Evolutionary conservation across 495 filamentous ascomycete genomes (phyloP).

Genomic region (Daldinia vernicosa): DNA sequence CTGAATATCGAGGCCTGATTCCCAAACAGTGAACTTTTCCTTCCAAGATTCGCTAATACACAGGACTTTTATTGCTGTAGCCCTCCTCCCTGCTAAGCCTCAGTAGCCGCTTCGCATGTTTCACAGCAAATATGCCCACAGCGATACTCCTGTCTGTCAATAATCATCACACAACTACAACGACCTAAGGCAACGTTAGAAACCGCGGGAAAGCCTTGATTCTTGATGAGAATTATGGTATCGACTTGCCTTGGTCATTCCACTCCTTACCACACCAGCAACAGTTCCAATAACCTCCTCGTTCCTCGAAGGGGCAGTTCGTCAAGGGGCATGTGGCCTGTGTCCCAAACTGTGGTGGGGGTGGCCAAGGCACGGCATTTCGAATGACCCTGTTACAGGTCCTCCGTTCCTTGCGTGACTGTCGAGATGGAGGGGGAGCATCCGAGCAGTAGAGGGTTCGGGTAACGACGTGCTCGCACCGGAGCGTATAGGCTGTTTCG

Average conservation of each 20-base stretch:
- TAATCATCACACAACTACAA: constrained; percentile 53
- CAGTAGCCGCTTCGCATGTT: constrained; percentile 47
- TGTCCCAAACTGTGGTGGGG: constrained; percentile 46
- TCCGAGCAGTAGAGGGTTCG: constrained; percentile 50
- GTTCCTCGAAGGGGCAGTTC: constrained; percentile 51
- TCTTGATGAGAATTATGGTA: background rate
- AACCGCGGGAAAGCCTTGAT: background rate
- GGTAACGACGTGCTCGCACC: constrained; percentile 51
- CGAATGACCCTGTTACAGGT: constrained; percentile 47
- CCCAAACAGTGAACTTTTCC: background rate
- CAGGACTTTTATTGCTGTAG: background rate
- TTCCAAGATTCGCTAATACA: constrained; percentile 8
- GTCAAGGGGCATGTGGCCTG: constrained; percentile 47
- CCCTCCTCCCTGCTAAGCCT: constrained; percentile 21
- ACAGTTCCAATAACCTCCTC: constrained; percentile 52
- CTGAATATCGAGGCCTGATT: background rate
- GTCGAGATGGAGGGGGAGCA: constrained; percentile 39
- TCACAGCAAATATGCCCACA: constrained; percentile 56
- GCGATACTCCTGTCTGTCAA: constrained; percentile 50
- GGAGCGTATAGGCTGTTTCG: constrained; percentile 48
- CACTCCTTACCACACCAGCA: constrained; percentile 55
- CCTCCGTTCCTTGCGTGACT: constrained; percentile 36
- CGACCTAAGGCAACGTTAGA: constrained; percentile 40
- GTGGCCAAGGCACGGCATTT: constrained; percentile 50
- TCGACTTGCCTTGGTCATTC: constrained; percentile 47